These are phyloP conservation scores for Eleusine indica DNA, from an alignment of 176 grass and related monocot species.

Conservation along the genomic window DNA sequence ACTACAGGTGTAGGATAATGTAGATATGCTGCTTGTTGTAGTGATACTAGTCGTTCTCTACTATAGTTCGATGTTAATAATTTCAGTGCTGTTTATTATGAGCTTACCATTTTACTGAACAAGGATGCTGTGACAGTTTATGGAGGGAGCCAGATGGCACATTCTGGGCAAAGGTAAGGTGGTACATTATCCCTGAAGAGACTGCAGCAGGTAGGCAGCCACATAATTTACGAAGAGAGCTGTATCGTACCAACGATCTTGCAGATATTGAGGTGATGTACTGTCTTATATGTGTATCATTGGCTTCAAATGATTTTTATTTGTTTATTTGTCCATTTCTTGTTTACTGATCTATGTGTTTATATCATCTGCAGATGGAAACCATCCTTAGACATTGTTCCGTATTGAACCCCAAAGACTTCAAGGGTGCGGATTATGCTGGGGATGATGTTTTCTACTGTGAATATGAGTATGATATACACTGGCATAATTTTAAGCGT, in stretches of 20 bases:
- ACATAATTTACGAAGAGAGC: constrained; percentile 88
- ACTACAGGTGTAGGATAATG: background rate
- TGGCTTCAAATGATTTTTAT: constrained; percentile 4
- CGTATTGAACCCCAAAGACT: constrained; percentile 75
- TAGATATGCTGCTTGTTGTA: background rate
- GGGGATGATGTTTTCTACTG: constrained; percentile 99
- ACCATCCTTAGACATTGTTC: constrained; percentile 86
- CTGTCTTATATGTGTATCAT: background rate
- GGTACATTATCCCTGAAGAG: constrained; percentile 95
- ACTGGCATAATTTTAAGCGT: constrained; percentile 98
- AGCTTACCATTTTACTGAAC: constrained; percentile 36
- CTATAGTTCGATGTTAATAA: background rate
- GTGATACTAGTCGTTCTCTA: background rate
- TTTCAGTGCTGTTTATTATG: background rate
- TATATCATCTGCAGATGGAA: constrained; percentile 67
- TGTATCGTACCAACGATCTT: constrained; percentile 80
- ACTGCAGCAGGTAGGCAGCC: constrained; percentile 89
- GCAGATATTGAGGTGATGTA: constrained; percentile 66
- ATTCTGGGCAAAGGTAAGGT: constrained; percentile 74
- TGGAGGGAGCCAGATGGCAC: constrained; percentile 77
- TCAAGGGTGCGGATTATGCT: constrained; percentile 60
- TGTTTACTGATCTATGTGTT: background rate
- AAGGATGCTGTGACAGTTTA: constrained; percentile 51
- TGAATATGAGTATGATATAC: constrained; percentile 94
- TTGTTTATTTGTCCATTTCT: background rate